A percentile compares a stretch with the other conserved stretches of the same genome.
These are phyloP conservation scores for Talaromyces stipitatus DNA, from an alignment of 495 filamentous ascomycete genomes.

Conservation along the genomic window DNA sequence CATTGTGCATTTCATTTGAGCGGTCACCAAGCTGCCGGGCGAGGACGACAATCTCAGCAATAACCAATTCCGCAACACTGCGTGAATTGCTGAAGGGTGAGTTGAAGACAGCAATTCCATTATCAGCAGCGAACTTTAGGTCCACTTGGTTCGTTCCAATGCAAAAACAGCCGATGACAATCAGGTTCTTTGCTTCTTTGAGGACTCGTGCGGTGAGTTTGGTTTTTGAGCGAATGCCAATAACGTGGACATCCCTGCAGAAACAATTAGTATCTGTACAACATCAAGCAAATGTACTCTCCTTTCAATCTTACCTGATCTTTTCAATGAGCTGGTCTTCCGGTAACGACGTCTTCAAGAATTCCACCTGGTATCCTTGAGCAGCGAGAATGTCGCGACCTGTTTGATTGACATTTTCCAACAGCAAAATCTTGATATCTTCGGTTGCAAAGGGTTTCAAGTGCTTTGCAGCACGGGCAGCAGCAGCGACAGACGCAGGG, in stretches of 20 bases:
- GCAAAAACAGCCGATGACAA: slow-evolving; percentile 97
- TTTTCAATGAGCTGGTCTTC: slow-evolving; percentile 95
- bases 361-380: slow-evolving; percentile 96
- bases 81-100: slow-evolving; percentile 97
- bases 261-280: slow-evolving; percentile 8
- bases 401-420: slow-evolving; percentile 94
- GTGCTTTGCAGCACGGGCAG: slow-evolving; percentile 53
- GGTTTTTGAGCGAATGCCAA: slow-evolving; percentile 97
- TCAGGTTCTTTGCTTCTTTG: slow-evolving; percentile 82
- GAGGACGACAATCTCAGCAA: slow-evolving; percentile 84
- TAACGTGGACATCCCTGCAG: slow-evolving; percentile 84
- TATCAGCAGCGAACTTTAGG: slow-evolving; percentile 78
- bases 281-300: background rate
- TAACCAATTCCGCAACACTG: slow-evolving; percentile 92
- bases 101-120: slow-evolving; percentile 98
- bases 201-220: slow-evolving; percentile 83
- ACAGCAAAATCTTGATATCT: slow-evolving; percentile 90
- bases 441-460: slow-evolving; percentile 92
- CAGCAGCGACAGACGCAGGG: slow-evolving; percentile 8
- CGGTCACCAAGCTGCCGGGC: slow-evolving; percentile 91
- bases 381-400: slow-evolving; percentile 70
- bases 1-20: slow-evolving; percentile 87
- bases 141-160: slow-evolving; percentile 99
- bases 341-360: slow-evolving; percentile 76
- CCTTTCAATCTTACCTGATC: slow-evolving; percentile 58